Conservation (phyloP, 441 rosid species). For the Populus hybrid region DNA sequence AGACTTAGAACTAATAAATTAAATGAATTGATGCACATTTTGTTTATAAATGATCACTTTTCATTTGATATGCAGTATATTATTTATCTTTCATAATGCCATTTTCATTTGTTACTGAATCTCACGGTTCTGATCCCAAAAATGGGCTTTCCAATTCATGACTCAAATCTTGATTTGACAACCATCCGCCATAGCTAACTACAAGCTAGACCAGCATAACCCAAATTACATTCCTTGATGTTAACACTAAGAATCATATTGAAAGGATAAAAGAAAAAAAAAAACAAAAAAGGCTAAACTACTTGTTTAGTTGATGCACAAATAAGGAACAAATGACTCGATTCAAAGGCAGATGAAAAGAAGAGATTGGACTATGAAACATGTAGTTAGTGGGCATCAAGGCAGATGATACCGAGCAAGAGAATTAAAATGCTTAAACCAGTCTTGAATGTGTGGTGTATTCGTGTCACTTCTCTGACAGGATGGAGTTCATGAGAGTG, state of each 20-base stretch:
- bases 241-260: background rate
- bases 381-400: background rate
- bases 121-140: background rate
- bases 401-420: background rate
- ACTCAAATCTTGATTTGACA: background rate
- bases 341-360: background rate
- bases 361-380: background rate
- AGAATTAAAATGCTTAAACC: background rate
- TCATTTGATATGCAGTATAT: background rate
- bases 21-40: background rate
- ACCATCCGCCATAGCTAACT: background rate
- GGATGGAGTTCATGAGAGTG: background rate
- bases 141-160: too few species aligned
- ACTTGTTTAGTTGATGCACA: background rate
- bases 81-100: background rate
- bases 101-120: background rate
- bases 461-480: background rate
- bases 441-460: background rate
- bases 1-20: background rate
- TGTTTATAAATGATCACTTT: background rate
- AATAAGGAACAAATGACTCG: background rate
- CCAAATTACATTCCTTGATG: constrained; percentile 1
- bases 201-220: constrained; percentile 1
- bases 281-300: background rate
- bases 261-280: background rate